Conservation (phyloP, 257 asterid genomes). For the Nicotiana tomentosiformis region DNA sequence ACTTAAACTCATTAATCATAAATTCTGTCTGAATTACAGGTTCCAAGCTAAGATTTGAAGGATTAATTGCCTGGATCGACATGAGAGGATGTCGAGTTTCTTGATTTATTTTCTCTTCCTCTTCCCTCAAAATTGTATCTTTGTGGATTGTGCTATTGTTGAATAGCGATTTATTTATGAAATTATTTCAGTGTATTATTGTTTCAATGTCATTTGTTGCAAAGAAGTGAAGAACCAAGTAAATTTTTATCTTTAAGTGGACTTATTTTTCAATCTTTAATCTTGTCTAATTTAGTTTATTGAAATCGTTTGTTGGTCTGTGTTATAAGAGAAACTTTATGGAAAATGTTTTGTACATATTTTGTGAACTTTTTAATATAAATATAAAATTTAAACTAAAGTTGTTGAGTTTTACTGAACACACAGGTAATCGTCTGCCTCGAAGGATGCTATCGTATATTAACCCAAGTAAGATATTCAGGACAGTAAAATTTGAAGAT, state of each 20-base stretch:
- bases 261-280: no score
- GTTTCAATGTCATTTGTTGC: not conserved
- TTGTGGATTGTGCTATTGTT: slow-evolving; percentile 7
- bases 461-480: no score
- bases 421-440: no score
- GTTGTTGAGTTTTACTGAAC: no score
- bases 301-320: not conserved
- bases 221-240: not conserved
- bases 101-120: not conserved
- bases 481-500: not conserved
- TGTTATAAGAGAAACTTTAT: not conserved
- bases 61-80: slow-evolving; percentile 17
- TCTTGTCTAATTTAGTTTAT: not conserved
- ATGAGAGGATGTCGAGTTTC: slow-evolving; percentile 38
- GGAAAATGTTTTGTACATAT: not conserved
- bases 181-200: slow-evolving; percentile 8
- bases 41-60: slow-evolving; percentile 13
- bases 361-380: no score
- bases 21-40: slow-evolving; percentile 24
- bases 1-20: not conserved
- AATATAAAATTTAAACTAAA: no score
- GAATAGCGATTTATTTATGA: slow-evolving; percentile 19
- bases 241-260: no score
- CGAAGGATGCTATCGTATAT: no score
- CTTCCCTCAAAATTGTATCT: not conserved